Conservation (phyloP, 2,329 filamentous ascomycete species). For the Rutstroemia sp. region DNA sequence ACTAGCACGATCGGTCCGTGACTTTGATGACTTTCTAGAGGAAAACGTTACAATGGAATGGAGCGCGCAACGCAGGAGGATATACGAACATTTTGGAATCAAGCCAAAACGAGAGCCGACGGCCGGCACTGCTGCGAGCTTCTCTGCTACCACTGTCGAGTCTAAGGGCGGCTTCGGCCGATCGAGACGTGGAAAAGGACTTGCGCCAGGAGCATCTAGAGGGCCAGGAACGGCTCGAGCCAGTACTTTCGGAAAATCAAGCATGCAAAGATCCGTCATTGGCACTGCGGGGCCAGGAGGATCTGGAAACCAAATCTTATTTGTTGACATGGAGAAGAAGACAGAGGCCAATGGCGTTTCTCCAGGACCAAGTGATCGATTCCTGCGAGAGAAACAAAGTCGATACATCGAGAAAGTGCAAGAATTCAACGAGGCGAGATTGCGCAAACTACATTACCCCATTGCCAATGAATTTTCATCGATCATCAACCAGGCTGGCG, state of each 20-base stretch:
- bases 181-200: constrained; percentile 45
- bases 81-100: constrained; percentile 95
- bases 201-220: constrained; percentile 29
- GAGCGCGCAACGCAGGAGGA: constrained; percentile 85
- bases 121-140: constrained; percentile 18
- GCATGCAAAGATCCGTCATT: constrained; percentile 77
- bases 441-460: constrained; percentile 60
- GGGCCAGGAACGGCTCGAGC: constrained; percentile 30
- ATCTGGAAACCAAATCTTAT: constrained; percentile 50
- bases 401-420: constrained; percentile 75
- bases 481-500: constrained; percentile 63
- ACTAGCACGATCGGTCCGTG: constrained; percentile 78
- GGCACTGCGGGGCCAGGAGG: constrained; percentile 67
- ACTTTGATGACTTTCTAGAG: constrained; percentile 91
- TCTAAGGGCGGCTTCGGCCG: constrained; percentile 49
- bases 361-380: constrained; percentile 57
- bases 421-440: constrained; percentile 65
- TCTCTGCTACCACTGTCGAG: constrained; percentile 32
- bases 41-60: constrained; percentile 94
- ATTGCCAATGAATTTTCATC: constrained; percentile 69
- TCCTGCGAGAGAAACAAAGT: constrained; percentile 75
- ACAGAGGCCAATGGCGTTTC: constrained; percentile 43
- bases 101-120: constrained; percentile 46
- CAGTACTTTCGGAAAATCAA: constrained; percentile 62
- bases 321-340: constrained; percentile 60